These are phyloP conservation scores for Mycosarcoma maydis DNA, from an alignment of 1,284 basidiomycete species.

Conservation along the genomic window DNA sequence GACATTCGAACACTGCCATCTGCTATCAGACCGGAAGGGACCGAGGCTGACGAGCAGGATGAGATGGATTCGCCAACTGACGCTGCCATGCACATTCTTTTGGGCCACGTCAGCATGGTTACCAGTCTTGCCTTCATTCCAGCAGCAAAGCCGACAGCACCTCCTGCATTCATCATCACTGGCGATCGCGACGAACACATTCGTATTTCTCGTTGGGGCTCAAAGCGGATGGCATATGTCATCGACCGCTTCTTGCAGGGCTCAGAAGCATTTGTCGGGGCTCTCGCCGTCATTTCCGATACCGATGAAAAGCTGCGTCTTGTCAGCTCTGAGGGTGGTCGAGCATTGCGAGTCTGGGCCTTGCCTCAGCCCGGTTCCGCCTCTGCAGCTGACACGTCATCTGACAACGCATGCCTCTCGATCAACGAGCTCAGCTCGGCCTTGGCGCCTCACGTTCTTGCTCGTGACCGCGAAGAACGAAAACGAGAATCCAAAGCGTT, in stretches of 20 bases:
- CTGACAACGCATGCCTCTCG: constrained; percentile 26
- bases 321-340: constrained; percentile 56
- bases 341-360: constrained; percentile 47
- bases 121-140: constrained; percentile 55
- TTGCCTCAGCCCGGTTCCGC: constrained; percentile 21
- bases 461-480: constrained; percentile 46
- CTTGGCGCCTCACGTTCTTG: constrained; percentile 31
- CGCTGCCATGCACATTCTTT: constrained; percentile 44
- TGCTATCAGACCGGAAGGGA: neutral
- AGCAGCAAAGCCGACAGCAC: constrained; percentile 7
- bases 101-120: constrained; percentile 63
- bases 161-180: constrained; percentile 49
- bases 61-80: constrained; percentile 48
- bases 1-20: constrained; percentile 20
- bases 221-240: constrained; percentile 50
- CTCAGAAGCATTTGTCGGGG: constrained; percentile 53
- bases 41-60: constrained; percentile 30
- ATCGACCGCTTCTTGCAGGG: constrained; percentile 59
- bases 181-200: constrained; percentile 66
- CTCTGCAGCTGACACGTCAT: constrained; percentile 9
- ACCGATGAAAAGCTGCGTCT: constrained; percentile 27
- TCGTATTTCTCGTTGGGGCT: constrained; percentile 63
- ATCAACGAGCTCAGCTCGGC: constrained; percentile 37
- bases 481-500: constrained; percentile 34
- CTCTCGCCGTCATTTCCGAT: constrained; percentile 38